Evolutionary conservation across 371 early-diverging fungal genomes (phyloP), one percentile per base, ranked within the genome.

Genomic region (Mortierella sp.): DNA sequence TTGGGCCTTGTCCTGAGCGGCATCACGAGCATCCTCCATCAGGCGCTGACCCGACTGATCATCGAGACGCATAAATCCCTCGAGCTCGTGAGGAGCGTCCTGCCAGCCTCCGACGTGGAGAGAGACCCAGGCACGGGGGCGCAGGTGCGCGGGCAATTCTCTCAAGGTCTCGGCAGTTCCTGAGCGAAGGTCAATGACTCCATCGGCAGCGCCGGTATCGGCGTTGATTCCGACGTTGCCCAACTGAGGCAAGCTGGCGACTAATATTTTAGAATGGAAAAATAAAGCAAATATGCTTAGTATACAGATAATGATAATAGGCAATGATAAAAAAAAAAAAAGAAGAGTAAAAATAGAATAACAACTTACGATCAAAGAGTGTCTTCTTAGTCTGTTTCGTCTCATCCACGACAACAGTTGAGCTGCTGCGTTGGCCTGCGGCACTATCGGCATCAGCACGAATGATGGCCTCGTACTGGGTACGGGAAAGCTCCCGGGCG

Each of bases 31-130:
- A 27, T 54, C n/a, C 47, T 70, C 71, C 71, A 70, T 70, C 71
- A 70, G 30, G 17, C 50, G 64, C 56, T 70, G 60, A 17, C 71
- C 71, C 28, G 71, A 64, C 64, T 70, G 71, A 50, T 70, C 71
- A 15, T 70, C 71, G 8, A 70, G 63, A 34, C 71, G 71, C 55
- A 70, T 52, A 56, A 70, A 70, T 34, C 71, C 71, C 23, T 62
- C 24, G 19, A 70, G 44, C 44, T 64, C 64, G 43, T 59, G 71
- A 50, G 71, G 71, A 37, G 71, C 54, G 32, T 70, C 44, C 42
- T 62, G 71, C 71, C 71, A 70, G 43, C 71, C 71, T 50, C 71
- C 71, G 15, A 70, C 71, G 39, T 70, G 71, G 26, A 70, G 71
- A 19, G 71, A 70, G 9, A 70, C 71, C 71, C 71, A 70, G 56